phyloP scores from a whole-genome alignment of 2,329 filamentous ascomycete genomes.

The Tolypocladium sp. region DNA sequence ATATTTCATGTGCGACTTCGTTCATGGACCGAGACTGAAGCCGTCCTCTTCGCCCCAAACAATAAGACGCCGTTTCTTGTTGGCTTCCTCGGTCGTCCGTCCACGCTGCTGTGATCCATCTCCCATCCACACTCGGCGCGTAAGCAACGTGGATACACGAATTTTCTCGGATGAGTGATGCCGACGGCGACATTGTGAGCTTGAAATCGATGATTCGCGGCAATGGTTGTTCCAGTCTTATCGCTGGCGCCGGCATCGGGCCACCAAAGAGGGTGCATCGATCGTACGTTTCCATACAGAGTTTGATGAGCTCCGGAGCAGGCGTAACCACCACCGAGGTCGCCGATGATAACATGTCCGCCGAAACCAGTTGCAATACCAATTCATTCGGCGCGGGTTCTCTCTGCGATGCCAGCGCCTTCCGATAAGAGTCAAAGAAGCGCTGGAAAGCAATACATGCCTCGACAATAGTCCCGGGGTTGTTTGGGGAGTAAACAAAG shows the following conservation, averaged over 20 bases:
- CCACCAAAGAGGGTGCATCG: constrained; percentile 54
- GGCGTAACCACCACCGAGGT: constrained; percentile 54
- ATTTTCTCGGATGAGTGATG: constrained; percentile 68
- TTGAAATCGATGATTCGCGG: constrained; percentile 71
- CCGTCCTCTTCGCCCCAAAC: constrained; percentile 51
- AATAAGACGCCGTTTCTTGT: constrained; percentile 66
- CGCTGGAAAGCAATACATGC: constrained; percentile 66
- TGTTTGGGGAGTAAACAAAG: constrained; percentile 60
- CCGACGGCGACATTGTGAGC: constrained; percentile 55
- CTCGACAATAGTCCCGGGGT: constrained; percentile 53
- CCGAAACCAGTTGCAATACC: constrained; percentile 68
- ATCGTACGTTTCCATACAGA: constrained; percentile 71
- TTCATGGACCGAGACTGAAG: constrained; percentile 42
- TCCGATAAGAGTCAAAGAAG: constrained; percentile 53
- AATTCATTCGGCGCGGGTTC: constrained; percentile 49
- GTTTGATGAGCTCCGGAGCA: constrained; percentile 46
- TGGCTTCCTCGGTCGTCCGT: constrained; percentile 67
- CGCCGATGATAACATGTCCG: constrained; percentile 56
- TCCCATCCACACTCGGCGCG: constrained; percentile 61
- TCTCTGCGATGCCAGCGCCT: constrained; percentile 30
- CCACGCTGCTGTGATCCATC: constrained; percentile 76
- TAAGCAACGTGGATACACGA: constrained; percentile 76
- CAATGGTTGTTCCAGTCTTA: constrained; percentile 61
- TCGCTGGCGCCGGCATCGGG: constrained; percentile 55
- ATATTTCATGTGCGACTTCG: constrained; percentile 66